A percentile compares a stretch with the other conserved stretches of the same genome.
Evolutionary conservation across 192 early-diverging fungal species (phyloP).

Genomic region (Borealophlyctis nickersoniae): DNA sequence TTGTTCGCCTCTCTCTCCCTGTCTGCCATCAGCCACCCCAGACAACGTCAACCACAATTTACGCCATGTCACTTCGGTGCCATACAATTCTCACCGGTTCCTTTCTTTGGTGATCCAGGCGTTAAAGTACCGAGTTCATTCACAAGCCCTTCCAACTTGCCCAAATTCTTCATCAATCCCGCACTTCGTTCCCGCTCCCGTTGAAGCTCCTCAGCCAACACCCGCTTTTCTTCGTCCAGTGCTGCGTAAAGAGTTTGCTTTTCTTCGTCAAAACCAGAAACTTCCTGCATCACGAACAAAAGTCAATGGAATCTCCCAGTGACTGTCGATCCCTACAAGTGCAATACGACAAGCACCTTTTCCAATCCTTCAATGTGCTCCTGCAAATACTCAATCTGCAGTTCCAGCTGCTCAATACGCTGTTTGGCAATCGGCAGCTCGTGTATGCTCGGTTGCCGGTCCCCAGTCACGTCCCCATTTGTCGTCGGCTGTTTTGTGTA

Average conservation of each 20-base stretch:
- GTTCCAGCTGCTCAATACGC: slow-evolving; percentile 52
- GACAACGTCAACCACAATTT: no score
- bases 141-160: slow-evolving; percentile 29
- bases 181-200: slow-evolving; percentile 25
- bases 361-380: slow-evolving; percentile 52
- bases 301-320: no score
- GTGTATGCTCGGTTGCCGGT: slow-evolving; percentile 16
- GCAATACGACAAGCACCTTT: slow-evolving; percentile 25
- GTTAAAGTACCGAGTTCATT: no score
- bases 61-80: no score
- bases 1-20: no score
- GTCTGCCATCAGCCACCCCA: no score
- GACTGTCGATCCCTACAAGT: no score
- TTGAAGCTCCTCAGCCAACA: slow-evolving; percentile 28
- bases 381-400: slow-evolving; percentile 49
- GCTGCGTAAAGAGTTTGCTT: slow-evolving; percentile 18
- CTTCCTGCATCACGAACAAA: slow-evolving; percentile 17
- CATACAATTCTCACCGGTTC: no score
- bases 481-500: not conserved
- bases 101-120: no score
- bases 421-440: slow-evolving; percentile 43
- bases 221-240: slow-evolving; percentile 29
- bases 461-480: slow-evolving; percentile 1
- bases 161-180: slow-evolving; percentile 21
- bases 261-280: slow-evolving; percentile 20